Evolutionary conservation across 2,329 filamentous ascomycete species (phyloP), one percentile per base, ranked within the genome.

Genomic region (Blumeria graminis): DNA sequence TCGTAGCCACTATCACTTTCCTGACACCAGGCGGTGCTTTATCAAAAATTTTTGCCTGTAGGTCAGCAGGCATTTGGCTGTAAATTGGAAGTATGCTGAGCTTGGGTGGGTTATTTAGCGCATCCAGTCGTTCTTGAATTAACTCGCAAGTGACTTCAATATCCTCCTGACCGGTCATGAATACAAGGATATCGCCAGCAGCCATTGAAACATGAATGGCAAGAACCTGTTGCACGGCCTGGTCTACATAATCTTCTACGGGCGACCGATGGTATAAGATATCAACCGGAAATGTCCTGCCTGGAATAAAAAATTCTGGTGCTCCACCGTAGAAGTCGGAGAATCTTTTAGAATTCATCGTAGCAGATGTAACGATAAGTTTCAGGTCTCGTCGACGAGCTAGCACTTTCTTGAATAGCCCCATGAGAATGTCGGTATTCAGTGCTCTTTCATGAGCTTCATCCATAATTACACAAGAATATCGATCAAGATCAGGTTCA

Each of bases 401-500:
- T 51, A 98, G 71, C 3, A 98, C 90, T 70, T 98, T 98, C 69
- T 96, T 98, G 71, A 98, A 90, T 33, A 98, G 71, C 0, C 92
- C 92, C 86, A 98, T 94, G 13, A 98, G 72, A 16, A 98, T 90
- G 68, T 98, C 92, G 0, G 92, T 98, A 65, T 98, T 96, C 54
- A 98, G 71, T 0, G 92, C 90, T 68, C 92, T 79, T 69, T 98
- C 92, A 75, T 98, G 92, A 4, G 92, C 93, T 71, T 98, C 92
- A 66, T 98, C 92, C 92, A 98, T 98, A 69, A 98, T 98, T 64
- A 98, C 88, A 67, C 89, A 95, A 13, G 90, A 94, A 67, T 98
- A 98, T 61, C 86, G 86, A 68, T 96, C 92, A 50, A 98, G 74
- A 67, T 98, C 90, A 6, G 84, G 80, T 68, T 96, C 90, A 58